Evolutionary conservation across 495 filamentous ascomycete species (phyloP), one percentile per base, ranked within the genome.

Genomic region (Xylaria telfairii): DNA sequence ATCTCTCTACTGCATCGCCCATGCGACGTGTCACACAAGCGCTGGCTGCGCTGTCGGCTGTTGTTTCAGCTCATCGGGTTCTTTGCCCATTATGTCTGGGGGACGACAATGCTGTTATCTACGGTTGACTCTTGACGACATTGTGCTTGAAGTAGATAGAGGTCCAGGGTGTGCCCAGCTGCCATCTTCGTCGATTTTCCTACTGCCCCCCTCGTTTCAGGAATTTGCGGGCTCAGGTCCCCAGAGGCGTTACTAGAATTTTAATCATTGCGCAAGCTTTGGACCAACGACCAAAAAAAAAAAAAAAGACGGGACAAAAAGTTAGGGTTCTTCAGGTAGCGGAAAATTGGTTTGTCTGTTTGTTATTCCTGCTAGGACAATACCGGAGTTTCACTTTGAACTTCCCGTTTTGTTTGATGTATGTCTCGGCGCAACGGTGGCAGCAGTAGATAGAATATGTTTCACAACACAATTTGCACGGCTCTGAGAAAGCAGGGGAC

Each of bases 31-130:
- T 70, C 68, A 65, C 39, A 30, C 44, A 46, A 59, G 37, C 61
- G 60, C 68, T 70, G 68, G 68, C 61, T 59, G 49, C 49, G 61
- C 26, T 46, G 46, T 44, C 57, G 37, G 47, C 59, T 46, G 34
- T 39, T 64, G 68, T 70, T 70, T 70, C 68, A 70, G 68, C 61
- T 70, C 68, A 34, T 46, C 34, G 24, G 59, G 32, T 68, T 67
- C 68, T 47, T 70, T 34, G 54, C 66, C 34, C 51, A 13, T 42
- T 66, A 63, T 54, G 63, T 63, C 47, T 51, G 28, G 28, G 49
- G 21, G 49, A 70, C 61, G 32, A 63, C 60, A 42, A 56, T 54
- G n/a, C 67, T 10, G 32, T 53, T 57, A 37, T 59, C 56, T 59
- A 59, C 56, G 32, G n/a, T 21, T 59, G 32, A 59, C 6, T 59